Evolutionary conservation across 257 asterid genomes (phyloP), one percentile per base, ranked within the genome.

Genomic region (Solanum clarkiae): DNA sequence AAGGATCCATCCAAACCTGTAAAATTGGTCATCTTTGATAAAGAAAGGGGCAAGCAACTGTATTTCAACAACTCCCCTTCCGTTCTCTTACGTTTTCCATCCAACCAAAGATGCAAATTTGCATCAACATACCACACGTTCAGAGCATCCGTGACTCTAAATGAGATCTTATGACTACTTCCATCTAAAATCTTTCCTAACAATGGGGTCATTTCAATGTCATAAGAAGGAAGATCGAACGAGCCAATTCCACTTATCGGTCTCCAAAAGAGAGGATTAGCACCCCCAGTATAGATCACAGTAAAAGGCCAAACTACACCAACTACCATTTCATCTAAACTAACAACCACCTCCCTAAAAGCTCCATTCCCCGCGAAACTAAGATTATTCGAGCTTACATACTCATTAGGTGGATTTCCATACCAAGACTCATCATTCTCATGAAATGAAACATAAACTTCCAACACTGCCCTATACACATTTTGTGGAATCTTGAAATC

Each of bases 61-160:
- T 91, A 82, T 1, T 63, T 83, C 63, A 92, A 53, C 82, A 94
- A 75, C 91, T 89, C 88, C 82, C 97, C 99, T 68, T 81, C 87
- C 4, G 93, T 93, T 71, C 70, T 91, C 45, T 3, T 84, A 15
- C 90, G 87, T 86, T 84, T 88, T 18, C 51, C 57, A 5, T 94
- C 99, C 88, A 95, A 62, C 97, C 98, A 95, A 62, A 95, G 92
- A 88, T 95, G 98, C 91, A 94, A 85, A 91, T 95, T 95, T 10
- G 98, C 98, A 82, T 95, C 94, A 40, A 95, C 65, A 16, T 88
- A 95, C 98, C 98, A 95, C 20, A 93, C 96, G 45, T 91, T 95
- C 65, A 95, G 86, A 36, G 95, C 98, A 72, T 92, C 89, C 0
- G 94, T 85, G 44, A 95, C 98, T 4, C 90, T 44, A 26, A 95